Percentiles rank a stretch among this genome's conserved stretches.
Evolutionary conservation across 768 basidiomycete genomes (phyloP).

Genomic region (Dentipellis fragilis): DNA sequence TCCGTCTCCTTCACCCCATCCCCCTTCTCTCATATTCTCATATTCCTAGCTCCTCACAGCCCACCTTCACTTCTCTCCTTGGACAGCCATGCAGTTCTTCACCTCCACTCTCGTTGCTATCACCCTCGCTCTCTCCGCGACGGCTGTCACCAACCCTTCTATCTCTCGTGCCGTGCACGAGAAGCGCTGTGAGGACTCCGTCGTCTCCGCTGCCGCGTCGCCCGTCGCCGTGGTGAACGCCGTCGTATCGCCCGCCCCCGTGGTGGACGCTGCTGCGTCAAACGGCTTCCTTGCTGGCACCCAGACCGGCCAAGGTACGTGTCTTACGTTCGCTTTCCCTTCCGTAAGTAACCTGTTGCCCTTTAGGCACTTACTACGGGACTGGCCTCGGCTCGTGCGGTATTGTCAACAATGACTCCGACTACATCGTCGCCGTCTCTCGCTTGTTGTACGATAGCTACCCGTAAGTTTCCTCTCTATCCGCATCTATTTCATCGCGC

Average conservation of each 20-base stretch:
- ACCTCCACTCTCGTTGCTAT: constrained; percentile 33
- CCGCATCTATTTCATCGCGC: background rate
- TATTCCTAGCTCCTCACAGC: background rate
- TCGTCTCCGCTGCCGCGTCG: constrained; percentile 1
- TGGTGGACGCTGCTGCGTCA: background rate
- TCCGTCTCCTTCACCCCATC: background rate
- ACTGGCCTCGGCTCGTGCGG: constrained; percentile 62
- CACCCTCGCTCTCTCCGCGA: constrained; percentile 29
- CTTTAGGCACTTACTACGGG: constrained; percentile 41
- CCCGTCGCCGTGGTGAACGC: background rate
- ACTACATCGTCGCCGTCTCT: constrained; percentile 53
- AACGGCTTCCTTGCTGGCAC: constrained; percentile 32
- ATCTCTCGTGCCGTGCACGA: constrained; percentile 21
- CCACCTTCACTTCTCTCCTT: constrained; percentile 13
- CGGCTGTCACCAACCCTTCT: constrained; percentile 30
- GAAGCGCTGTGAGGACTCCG: constrained; percentile 14
- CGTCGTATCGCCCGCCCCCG: background rate
- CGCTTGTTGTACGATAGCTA: constrained; percentile 42
- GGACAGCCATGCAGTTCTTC: constrained; percentile 28
- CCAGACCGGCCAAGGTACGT: constrained; percentile 38
- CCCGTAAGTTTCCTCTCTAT: constrained; percentile 34
- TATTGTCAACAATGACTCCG: constrained; percentile 37
- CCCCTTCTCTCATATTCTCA: background rate
- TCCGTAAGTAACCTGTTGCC: background rate
- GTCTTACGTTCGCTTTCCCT: background rate